phyloP scores from a whole-genome alignment of 345 rosid species.

The Linum trigynum region DNA sequence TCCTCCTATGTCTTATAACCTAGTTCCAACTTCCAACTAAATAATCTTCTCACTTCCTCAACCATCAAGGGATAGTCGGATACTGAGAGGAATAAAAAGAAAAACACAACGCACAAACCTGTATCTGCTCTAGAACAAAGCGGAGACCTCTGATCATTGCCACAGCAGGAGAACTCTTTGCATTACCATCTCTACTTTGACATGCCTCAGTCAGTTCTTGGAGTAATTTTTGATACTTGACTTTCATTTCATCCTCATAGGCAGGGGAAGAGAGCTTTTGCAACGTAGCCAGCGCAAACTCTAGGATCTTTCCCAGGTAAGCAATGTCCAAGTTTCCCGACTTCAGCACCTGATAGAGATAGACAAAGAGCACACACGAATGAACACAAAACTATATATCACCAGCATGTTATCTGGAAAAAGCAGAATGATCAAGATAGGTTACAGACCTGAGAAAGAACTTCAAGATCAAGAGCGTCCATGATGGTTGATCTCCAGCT shows the following conservation, averaged over 20 bases:
- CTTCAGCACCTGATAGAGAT: conserved; percentile 44
- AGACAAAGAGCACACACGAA: not conserved
- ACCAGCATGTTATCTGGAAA: not conserved
- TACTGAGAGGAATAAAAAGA: not conserved
- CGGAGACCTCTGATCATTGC: conserved; percentile 76
- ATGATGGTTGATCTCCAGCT: conserved; percentile 70
- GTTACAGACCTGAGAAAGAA: conserved; percentile 60
- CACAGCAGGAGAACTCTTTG: conserved; percentile 37
- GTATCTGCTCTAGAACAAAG: conserved; percentile 74
- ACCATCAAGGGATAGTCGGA: no score
- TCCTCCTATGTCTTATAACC: no score
- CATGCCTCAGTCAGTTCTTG: conserved; percentile 51
- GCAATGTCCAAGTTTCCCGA: conserved; percentile 60
- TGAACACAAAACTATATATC: not conserved
- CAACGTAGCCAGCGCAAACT: conserved; percentile 61
- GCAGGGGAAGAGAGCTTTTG: conserved; percentile 75
- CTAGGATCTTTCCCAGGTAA: conserved; percentile 70
- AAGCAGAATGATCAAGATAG: not conserved
- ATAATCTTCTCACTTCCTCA: no score
- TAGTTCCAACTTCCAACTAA: no score
- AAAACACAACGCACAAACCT: conserved; percentile 31
- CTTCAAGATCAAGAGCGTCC: conserved; percentile 62
- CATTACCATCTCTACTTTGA: conserved; percentile 29
- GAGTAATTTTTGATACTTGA: conserved; percentile 38
- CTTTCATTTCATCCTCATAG: conserved; percentile 54